Conservation (phyloP, 2,329 filamentous ascomycete species). For the Fusarium veterinarium region DNA sequence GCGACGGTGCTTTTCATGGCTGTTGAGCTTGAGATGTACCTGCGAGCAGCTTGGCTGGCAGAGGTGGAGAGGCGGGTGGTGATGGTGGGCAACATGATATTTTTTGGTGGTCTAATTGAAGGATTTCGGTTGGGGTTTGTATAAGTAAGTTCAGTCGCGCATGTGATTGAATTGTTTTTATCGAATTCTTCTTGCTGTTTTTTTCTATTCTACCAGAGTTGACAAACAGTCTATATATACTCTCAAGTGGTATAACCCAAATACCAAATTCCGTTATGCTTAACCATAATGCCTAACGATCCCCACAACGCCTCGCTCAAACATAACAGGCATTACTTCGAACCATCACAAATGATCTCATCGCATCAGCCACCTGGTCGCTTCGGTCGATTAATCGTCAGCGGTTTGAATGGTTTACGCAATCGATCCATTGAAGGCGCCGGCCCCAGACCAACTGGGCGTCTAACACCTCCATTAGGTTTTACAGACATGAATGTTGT, state of each 20-base stretch:
- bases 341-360: constrained; percentile 10
- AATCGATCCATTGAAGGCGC: constrained; percentile 63
- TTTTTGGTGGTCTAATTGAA: neutral
- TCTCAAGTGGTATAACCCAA: neutral
- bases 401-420: constrained; percentile 66
- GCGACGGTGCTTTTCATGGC: constrained; percentile 17
- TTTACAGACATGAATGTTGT: constrained; percentile 61
- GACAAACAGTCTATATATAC: constrained; percentile 16
- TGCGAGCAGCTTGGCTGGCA: constrained; percentile 20
- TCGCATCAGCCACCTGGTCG: constrained; percentile 37
- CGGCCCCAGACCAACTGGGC: constrained; percentile 58
- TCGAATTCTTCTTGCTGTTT: neutral
- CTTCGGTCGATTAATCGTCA: constrained; percentile 61
- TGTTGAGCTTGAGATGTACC: constrained; percentile 41
- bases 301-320: constrained; percentile 15
- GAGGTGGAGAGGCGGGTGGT: constrained; percentile 33
- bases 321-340: constrained; percentile 3
- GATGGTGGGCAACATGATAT: constrained; percentile 36
- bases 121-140: neutral
- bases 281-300: constrained; percentile 34
- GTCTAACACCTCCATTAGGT: constrained; percentile 54
- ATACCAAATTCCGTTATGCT: constrained; percentile 37
- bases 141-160: neutral
- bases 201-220: neutral
- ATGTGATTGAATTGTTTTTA: neutral